These are phyloP conservation scores for Vaccinium vitisidaea DNA, from an alignment of 148 eudicot species.

Conservation along the genomic window DNA sequence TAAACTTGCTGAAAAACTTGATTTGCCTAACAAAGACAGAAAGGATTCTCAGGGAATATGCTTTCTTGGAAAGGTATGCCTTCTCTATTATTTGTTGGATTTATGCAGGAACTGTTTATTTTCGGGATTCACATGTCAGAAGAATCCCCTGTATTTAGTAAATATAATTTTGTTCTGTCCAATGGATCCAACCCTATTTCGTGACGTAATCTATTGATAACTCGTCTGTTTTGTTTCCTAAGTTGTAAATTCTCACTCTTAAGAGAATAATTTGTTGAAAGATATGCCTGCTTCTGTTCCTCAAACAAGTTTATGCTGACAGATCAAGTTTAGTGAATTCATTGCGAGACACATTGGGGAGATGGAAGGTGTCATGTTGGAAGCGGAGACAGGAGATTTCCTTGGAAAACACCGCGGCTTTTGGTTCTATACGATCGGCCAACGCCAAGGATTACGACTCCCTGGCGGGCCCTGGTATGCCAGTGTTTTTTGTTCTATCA, in stretches of 20 bases:
- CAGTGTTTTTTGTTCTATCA: not conserved
- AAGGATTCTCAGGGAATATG: conserved; percentile 99
- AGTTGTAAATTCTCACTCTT: not conserved
- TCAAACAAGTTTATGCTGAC: conserved; percentile 17
- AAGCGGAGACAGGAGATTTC: conserved; percentile 96
- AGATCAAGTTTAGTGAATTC: conserved; percentile 97
- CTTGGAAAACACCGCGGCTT: conserved; percentile 88
- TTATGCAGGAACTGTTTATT: not conserved
- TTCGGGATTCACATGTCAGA: not conserved
- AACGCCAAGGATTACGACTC: conserved; percentile 93
- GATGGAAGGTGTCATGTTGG: conserved; percentile 82
- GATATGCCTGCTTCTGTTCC: conserved; percentile 12
- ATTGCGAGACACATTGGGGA: conserved; percentile 95
- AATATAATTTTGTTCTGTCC: not conserved
- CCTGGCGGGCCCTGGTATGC: conserved; percentile 97
- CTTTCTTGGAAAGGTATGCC: conserved; percentile 93
- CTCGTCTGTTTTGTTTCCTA: not conserved
- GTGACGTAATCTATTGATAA: not conserved
- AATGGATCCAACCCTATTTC: not conserved
- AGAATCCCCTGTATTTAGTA: not conserved
- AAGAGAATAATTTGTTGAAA: not conserved
- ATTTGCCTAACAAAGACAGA: conserved; percentile 84
- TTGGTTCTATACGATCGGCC: conserved; percentile 98
- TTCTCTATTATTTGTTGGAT: not conserved
- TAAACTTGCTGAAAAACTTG: conserved; percentile 57